A percentile compares a stretch with the other conserved stretches of the same genome.
phyloP scores from a whole-genome alignment of 163 green algal species.

The Coccomyxa subellipsoidea region DNA sequence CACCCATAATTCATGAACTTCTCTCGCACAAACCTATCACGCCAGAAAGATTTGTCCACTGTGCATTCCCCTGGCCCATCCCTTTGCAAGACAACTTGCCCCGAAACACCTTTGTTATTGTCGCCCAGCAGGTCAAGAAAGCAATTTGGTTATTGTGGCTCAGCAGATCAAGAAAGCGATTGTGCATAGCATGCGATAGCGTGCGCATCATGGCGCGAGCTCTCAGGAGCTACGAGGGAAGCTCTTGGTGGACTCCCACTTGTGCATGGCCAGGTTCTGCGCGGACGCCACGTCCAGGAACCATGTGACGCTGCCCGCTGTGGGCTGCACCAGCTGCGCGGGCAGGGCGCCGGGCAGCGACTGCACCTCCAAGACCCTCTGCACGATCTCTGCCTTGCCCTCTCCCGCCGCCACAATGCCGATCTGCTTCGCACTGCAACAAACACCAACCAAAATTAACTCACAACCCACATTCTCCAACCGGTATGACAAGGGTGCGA shows the following conservation, averaged over 20 bases:
- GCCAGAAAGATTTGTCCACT: no score
- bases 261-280: constrained; percentile 51
- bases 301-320: constrained; percentile 65
- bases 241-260: constrained; percentile 67
- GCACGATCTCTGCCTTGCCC: constrained; percentile 87
- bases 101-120: no score
- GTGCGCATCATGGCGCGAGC: no score
- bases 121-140: no score
- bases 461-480: background rate
- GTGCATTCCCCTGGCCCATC: no score
- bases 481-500: no score
- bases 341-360: constrained; percentile 84
- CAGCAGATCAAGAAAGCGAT: no score
- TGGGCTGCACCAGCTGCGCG: constrained; percentile 77
- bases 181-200: no score
- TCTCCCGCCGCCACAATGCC: constrained; percentile 72
- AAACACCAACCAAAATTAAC: background rate
- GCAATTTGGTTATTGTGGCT: no score
- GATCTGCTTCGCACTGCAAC: constrained; percentile 55
- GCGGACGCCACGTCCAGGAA: constrained; percentile 74
- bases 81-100: no score
- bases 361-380: constrained; percentile 87
- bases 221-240: constrained; percentile 42
- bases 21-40: no score
- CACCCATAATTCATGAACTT: no score